phyloP scores from a whole-genome alignment of 352 stramenopile species.

The Blastocystis sp. region DNA sequence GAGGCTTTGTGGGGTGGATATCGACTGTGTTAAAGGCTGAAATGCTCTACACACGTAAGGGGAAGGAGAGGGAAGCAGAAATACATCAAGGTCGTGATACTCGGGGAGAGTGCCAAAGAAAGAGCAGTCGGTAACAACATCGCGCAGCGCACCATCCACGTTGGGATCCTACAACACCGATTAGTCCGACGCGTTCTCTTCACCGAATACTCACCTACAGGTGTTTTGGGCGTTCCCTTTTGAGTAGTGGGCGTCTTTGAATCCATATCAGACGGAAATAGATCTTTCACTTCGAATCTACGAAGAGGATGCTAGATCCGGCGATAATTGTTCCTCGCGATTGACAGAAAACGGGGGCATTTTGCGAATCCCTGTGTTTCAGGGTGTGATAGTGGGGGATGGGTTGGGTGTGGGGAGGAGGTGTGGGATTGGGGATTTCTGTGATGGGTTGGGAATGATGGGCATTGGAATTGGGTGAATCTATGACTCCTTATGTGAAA shows the following conservation, averaged over 20 bases:
- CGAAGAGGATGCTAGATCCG: conserved; percentile 55
- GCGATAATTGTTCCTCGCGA: background rate
- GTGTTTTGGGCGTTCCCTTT: conserved; percentile 20
- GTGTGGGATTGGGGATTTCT: background rate
- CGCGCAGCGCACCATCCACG: background rate
- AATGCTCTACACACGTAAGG: conserved; percentile 48
- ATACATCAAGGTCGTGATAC: conserved; percentile 5
- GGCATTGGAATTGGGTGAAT: background rate
- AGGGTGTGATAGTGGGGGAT: background rate
- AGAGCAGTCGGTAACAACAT: conserved; percentile 36
- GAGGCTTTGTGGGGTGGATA: conserved; percentile 65
- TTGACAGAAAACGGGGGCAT: background rate
- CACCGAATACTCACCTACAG: conserved; percentile 26
- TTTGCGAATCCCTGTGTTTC: background rate
- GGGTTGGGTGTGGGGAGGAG: background rate
- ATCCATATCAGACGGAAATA: conserved; percentile 41
- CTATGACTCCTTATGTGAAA: conserved; percentile 1
- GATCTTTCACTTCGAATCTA: background rate
- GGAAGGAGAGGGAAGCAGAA: background rate
- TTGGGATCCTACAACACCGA: conserved; percentile 23
- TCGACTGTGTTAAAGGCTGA: conserved; percentile 42
- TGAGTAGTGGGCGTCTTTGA: background rate
- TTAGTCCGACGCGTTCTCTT: background rate
- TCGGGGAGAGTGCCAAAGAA: conserved; percentile 68
- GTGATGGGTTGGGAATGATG: background rate